phyloP scores from a whole-genome alignment of 768 basidiomycete species.

The Boletus sp. region DNA sequence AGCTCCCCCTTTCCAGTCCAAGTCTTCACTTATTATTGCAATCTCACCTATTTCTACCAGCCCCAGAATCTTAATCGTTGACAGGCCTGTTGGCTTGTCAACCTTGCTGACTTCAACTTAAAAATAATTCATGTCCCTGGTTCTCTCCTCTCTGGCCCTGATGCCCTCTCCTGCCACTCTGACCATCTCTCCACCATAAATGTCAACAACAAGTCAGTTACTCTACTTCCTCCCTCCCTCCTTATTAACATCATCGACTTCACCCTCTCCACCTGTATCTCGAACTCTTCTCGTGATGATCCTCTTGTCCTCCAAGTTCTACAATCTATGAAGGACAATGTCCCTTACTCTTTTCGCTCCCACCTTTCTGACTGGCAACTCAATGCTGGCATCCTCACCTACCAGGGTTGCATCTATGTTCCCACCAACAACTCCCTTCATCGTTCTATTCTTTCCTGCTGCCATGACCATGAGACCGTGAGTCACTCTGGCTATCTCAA shows the following conservation, averaged over 20 bases:
- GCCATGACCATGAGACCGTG: not conserved
- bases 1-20: not conserved
- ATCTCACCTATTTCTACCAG: not conserved
- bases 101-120: not conserved
- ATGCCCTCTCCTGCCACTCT: rapidly evolving
- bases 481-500: not conserved
- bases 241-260: not conserved
- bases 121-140: not conserved
- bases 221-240: too few relatives aligned
- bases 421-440: too few relatives aligned
- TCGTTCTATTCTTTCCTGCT: rapidly evolving
- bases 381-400: not conserved
- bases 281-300: rapidly evolving
- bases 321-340: too few relatives aligned
- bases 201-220: rapidly evolving
- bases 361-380: not conserved
- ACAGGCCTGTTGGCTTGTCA: rapidly evolving
- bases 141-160: rapidly evolving
- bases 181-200: rapidly evolving
- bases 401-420: too few relatives aligned
- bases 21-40: not conserved
- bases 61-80: not conserved
- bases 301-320: too few relatives aligned
- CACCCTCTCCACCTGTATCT: rapidly evolving
- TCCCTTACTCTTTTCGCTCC: not conserved